phyloP scores from a whole-genome alignment of 139 green algal species.

The Chlamydomonas eustigma region DNA sequence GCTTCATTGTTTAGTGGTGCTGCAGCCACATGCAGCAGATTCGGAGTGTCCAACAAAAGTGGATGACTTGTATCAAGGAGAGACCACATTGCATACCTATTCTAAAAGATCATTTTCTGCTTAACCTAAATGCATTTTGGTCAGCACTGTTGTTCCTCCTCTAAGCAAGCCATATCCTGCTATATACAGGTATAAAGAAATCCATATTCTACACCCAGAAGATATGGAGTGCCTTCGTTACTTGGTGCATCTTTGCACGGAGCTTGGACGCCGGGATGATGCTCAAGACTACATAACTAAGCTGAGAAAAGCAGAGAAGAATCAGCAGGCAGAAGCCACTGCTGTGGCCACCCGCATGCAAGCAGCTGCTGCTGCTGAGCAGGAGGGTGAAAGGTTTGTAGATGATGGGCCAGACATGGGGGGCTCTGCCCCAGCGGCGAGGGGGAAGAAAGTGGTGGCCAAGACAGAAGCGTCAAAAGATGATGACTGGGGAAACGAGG shows the following conservation, averaged over 20 bases:
- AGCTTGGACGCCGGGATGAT: conserved; percentile 58
- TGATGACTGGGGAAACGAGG: conserved; percentile 65
- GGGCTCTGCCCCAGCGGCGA: conserved; percentile 8
- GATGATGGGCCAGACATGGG: background rate
- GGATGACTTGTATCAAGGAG: no score
- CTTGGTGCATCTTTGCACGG: conserved; percentile 74
- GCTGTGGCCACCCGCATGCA: conserved; percentile 4
- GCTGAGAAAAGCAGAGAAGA: conserved; percentile 31
- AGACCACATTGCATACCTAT: no score
- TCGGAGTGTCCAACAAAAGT: no score
- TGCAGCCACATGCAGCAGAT: no score
- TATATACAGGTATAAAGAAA: conserved; percentile 46
- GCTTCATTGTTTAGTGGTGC: no score
- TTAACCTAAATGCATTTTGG: no score
- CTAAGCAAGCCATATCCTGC: no score
- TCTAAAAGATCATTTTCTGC: no score
- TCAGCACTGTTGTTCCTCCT: no score
- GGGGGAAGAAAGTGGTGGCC: conserved; percentile 34
- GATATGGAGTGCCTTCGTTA: conserved; percentile 86
- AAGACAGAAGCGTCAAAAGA: conserved; percentile 32
- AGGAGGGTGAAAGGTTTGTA: background rate
- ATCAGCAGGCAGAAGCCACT: conserved; percentile 3
- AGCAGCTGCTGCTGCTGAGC: background rate
- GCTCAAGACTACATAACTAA: conserved; percentile 29
- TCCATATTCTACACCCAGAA: conserved; percentile 50